Conservation (phyloP, 1,284 basidiomycete species). For the Malassezia slooffiae region DNA sequence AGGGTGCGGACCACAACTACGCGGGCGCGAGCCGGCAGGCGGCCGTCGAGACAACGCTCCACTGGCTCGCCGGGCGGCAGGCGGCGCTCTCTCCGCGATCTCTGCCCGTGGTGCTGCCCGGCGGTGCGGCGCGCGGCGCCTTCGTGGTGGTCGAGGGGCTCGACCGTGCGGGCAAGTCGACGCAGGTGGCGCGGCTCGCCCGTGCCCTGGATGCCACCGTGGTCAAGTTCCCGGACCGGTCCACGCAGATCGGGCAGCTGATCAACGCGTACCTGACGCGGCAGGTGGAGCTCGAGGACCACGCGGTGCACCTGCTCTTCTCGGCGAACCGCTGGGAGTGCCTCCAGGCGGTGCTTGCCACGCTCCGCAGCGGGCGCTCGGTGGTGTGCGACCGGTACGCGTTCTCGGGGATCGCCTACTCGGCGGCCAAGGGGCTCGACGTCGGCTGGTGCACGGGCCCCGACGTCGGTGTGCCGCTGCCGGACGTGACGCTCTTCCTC, state of each 20-base stretch:
- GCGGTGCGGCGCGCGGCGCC: constrained; percentile 31
- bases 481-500: constrained; percentile 79
- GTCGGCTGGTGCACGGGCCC: constrained; percentile 71
- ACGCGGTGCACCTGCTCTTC: constrained; percentile 84
- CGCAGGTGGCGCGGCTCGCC: constrained; percentile 36
- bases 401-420: constrained; percentile 92
- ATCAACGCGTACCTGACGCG: constrained; percentile 81
- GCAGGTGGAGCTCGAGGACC: constrained; percentile 75
- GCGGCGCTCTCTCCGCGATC: background rate
- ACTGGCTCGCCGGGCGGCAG: background rate
- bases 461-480: constrained; percentile 72
- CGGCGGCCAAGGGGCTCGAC: constrained; percentile 63
- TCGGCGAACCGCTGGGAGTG: constrained; percentile 84
- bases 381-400: constrained; percentile 89
- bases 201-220: constrained; percentile 21
- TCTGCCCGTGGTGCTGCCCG: background rate
- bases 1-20: constrained; percentile 12
- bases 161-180: constrained; percentile 44
- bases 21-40: background rate
- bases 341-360: constrained; percentile 31
- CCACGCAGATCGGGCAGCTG: constrained; percentile 80
- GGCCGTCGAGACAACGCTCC: background rate
- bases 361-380: constrained; percentile 59
- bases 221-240: constrained; percentile 57
- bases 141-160: constrained; percentile 45